Percentiles rank a stretch among this genome's conserved stretches.
phyloP scores from a whole-genome alignment of 2,329 filamentous ascomycete genomes.

The Bipolaris bicolor region DNA sequence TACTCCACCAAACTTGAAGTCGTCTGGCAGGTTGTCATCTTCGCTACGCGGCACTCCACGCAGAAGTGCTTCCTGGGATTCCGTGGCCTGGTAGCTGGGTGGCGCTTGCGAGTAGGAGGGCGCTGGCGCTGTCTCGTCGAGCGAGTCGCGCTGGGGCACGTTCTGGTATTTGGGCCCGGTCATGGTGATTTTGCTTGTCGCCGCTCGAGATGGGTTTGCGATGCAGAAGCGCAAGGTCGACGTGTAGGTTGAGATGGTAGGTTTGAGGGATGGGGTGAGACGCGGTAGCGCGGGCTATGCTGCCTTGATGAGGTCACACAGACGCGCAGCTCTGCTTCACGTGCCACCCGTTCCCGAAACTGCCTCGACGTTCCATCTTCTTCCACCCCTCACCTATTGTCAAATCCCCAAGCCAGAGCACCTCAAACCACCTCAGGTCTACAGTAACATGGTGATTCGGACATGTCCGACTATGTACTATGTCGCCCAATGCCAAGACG shows the following conservation, averaged over 20 bases:
- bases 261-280: constrained; percentile 3
- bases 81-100: constrained; percentile 76
- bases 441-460: too few species aligned
- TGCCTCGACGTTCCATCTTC: constrained; percentile 6
- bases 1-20: constrained; percentile 97
- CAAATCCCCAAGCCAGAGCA: neutral
- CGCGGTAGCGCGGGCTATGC: constrained; percentile 11
- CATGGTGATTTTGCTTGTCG: constrained; percentile 57
- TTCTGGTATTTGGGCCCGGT: constrained; percentile 81
- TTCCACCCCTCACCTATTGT: constrained; percentile 3
- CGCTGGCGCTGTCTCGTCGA: constrained; percentile 63
- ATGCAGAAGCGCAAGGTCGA: neutral
- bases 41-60: constrained; percentile 72
- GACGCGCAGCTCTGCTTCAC: constrained; percentile 10
- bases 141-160: constrained; percentile 84
- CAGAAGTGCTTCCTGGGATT: constrained; percentile 65
- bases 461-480: too few species aligned
- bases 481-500: neutral
- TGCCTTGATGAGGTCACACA: constrained; percentile 18
- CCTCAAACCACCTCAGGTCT: neutral
- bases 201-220: neutral
- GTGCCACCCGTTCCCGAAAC: constrained; percentile 5
- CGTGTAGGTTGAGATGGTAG: neutral
- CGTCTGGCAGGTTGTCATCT: constrained; percentile 91
- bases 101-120: constrained; percentile 73